phyloP scores from a whole-genome alignment of 164 flowering plant genomes.

The Cinnamomum chago region DNA sequence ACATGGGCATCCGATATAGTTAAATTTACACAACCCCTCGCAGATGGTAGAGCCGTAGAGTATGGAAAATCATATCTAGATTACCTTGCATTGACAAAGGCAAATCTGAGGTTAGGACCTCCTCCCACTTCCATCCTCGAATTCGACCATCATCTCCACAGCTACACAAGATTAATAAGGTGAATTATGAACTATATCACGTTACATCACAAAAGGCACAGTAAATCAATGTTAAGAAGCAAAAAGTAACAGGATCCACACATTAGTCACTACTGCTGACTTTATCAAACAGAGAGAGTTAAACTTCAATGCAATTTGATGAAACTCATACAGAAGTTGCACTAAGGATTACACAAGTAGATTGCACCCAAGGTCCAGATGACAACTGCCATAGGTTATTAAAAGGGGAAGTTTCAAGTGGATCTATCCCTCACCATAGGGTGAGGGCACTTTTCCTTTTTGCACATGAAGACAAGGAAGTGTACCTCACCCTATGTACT shows the following conservation, averaged over 20 bases:
- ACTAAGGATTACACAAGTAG: background rate
- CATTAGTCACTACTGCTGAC: background rate
- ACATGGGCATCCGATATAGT: too few relatives aligned
- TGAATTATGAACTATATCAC: background rate
- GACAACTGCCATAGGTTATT: background rate
- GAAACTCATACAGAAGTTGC: background rate
- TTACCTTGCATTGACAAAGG: slow-evolving; percentile 48
- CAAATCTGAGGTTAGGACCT: slow-evolving; percentile 36
- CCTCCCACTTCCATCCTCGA: slow-evolving; percentile 92
- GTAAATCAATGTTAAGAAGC: background rate
- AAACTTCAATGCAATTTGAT: background rate
- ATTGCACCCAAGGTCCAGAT: background rate
- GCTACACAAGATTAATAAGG: slow-evolving; percentile 35
- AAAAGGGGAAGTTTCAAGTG: too few relatives aligned
- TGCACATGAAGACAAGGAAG: too few relatives aligned
- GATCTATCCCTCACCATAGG: too few relatives aligned
- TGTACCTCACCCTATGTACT: too few relatives aligned
- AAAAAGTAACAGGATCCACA: background rate
- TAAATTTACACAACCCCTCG: too few relatives aligned
- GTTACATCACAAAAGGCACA: background rate
- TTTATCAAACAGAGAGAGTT: background rate
- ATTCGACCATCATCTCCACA: slow-evolving; percentile 99
- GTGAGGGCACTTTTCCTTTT: too few relatives aligned
- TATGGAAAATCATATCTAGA: background rate
- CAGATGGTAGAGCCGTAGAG: too few relatives aligned